Conservation (phyloP, 2,329 filamentous ascomycete species). For the Paracoccidioides brasiliensis region DNA sequence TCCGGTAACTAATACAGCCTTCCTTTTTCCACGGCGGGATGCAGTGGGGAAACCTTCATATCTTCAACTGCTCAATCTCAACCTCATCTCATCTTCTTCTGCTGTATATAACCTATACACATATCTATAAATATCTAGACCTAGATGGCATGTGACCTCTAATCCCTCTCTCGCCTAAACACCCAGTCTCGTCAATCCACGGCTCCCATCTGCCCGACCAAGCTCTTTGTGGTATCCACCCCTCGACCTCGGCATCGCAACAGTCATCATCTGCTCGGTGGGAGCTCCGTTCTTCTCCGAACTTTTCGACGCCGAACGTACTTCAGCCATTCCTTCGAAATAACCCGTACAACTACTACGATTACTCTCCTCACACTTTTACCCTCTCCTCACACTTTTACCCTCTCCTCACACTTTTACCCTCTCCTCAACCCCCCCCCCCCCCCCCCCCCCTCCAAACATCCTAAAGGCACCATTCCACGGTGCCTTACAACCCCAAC, state of each 20-base stretch:
- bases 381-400: background rate
- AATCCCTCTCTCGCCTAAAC: background rate
- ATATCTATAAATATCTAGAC: background rate
- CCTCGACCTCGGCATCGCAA: conserved; percentile 10
- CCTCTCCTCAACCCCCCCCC: background rate
- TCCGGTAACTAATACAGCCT: too few species aligned
- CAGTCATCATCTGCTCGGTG: conserved; percentile 5
- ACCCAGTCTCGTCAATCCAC: background rate
- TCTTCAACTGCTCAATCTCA: background rate
- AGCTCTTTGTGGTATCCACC: background rate
- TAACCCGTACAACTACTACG: background rate
- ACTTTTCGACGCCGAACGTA: background rate
- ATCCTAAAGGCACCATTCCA: background rate
- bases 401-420: background rate
- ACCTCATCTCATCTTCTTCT: too few species aligned
- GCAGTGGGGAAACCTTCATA: background rate
- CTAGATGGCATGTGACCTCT: background rate
- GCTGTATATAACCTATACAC: background rate
- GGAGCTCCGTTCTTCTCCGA: conserved; percentile 13
- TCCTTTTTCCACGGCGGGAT: too few species aligned
- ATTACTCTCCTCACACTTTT: background rate
- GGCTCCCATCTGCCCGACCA: background rate
- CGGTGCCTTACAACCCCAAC: conserved; percentile 1
- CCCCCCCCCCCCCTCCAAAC: background rate
- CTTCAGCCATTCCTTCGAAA: background rate